Conservation (phyloP, 768 basidiomycete species). For the Pleurotus tuber-regium region DNA sequence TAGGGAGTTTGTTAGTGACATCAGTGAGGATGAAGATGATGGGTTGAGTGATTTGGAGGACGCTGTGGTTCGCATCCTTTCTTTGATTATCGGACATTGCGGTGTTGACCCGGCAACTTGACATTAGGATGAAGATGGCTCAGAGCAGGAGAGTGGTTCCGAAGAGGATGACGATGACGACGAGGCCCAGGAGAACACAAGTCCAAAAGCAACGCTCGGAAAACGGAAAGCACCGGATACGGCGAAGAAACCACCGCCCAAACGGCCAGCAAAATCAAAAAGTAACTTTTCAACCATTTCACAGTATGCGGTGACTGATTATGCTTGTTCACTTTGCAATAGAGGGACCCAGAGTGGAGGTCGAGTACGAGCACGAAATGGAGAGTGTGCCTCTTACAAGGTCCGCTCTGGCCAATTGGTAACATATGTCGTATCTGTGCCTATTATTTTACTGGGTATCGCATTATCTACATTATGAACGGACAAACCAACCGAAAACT, state of each 20-base stretch:
- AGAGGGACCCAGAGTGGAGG: slow-evolving; percentile 84
- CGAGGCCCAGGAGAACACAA: slow-evolving; percentile 32
- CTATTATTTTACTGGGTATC: not conserved
- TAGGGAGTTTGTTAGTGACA: slow-evolving; percentile 73
- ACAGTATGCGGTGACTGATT: not conserved
- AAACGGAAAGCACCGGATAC: slow-evolving; percentile 63
- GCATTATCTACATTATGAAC: slow-evolving; percentile 3
- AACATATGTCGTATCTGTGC: slow-evolving; percentile 14
- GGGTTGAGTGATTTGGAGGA: slow-evolving; percentile 71
- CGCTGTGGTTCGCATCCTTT: slow-evolving; percentile 45
- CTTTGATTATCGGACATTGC: slow-evolving; percentile 27
- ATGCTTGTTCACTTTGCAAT: slow-evolving; percentile 12
- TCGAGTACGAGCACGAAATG: slow-evolving; percentile 95
- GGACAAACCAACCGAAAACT: not conserved
- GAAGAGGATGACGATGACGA: slow-evolving; percentile 38
- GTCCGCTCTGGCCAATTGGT: slow-evolving; percentile 54
- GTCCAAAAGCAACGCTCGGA: slow-evolving; percentile 47
- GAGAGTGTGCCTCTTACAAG: slow-evolving; percentile 60
- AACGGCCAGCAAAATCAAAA: slow-evolving; percentile 56
- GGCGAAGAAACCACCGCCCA: slow-evolving; percentile 42
- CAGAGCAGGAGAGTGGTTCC: slow-evolving; percentile 42
- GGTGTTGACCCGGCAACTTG: slow-evolving; percentile 21
- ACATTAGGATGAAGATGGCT: slow-evolving; percentile 14
- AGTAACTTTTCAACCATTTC: slow-evolving; percentile 34
- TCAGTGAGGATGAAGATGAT: slow-evolving; percentile 67